These are phyloP conservation scores for Fraxinus platypoda DNA, from an alignment of 305 asterid genomes.

Conservation along the genomic window DNA sequence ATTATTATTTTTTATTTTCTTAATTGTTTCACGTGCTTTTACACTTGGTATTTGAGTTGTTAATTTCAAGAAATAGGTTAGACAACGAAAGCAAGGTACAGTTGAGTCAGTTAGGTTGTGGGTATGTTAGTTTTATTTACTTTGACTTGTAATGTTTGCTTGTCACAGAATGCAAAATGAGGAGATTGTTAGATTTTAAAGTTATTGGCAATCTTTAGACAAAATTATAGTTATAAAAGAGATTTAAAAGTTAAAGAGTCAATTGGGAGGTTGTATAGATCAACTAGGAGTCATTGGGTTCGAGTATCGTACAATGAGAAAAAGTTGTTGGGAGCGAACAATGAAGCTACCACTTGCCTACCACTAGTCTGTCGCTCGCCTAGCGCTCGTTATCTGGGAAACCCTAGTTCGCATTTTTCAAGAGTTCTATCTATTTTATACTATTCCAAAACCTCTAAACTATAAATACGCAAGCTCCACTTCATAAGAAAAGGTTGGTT, in stretches of 20 bases:
- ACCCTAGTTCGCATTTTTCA: not conserved
- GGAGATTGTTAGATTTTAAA: not conserved
- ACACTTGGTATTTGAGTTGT: not conserved
- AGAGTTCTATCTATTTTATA: not conserved
- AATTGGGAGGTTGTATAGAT: not conserved
- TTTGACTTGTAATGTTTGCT: not conserved
- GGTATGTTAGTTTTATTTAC: not conserved
- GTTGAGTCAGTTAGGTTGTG: not conserved
- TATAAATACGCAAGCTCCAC: not conserved
- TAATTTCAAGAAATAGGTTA: not conserved
- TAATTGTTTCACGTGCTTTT: not conserved
- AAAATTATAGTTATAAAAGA: not conserved
- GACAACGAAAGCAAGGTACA: not conserved
- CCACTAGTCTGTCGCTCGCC: not conserved
- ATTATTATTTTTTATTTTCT: not conserved
- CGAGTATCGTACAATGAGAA: not conserved
- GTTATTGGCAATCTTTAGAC: not conserved
- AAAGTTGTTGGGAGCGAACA: not conserved
- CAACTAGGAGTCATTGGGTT: not conserved
- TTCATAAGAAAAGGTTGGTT: not conserved
- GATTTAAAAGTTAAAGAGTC: not conserved
- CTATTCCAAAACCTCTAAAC: not conserved
- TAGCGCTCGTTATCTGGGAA: not conserved
- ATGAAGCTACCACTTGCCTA: not conserved
- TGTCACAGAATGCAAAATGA: not conserved